Evolutionary conservation across 306 rosid species (phyloP).

Genomic region (Vigna hirtella): DNA sequence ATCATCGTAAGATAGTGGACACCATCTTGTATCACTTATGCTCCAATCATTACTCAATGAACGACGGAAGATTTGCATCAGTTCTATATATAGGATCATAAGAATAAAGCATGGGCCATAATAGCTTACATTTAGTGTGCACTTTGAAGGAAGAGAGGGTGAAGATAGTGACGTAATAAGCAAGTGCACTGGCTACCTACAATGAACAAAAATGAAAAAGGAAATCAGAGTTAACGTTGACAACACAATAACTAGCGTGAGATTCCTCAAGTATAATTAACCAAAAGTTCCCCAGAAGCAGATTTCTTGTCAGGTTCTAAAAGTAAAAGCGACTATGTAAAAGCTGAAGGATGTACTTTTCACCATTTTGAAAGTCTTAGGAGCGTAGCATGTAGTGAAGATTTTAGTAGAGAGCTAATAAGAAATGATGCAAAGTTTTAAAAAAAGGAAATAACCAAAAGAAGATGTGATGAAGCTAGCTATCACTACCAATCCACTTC

Average conservation of each 20-base stretch:
- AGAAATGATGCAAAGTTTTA: too few species aligned
- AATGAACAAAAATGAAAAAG: conserved; percentile 23
- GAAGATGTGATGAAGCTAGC: too few species aligned
- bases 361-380: neutral
- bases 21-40: conserved; percentile 20
- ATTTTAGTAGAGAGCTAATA: too few species aligned
- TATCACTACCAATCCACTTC: too few species aligned
- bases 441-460: too few species aligned
- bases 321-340: conserved; percentile 25
- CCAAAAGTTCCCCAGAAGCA: conserved; percentile 6
- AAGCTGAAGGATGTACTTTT: conserved; percentile 16
- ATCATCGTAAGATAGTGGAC: conserved; percentile 23
- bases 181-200: conserved; percentile 32
- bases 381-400: too few species aligned
- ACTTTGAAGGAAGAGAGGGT: neutral
- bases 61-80: conserved; percentile 18
- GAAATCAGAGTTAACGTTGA: conserved; percentile 38
- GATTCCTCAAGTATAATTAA: conserved; percentile 42
- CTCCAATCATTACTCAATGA: conserved; percentile 38
- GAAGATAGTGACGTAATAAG: neutral
- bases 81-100: conserved; percentile 22
- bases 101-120: conserved; percentile 30
- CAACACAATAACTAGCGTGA: conserved; percentile 37
- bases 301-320: conserved; percentile 23
- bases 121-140: neutral